Evolutionary conservation across 2,329 filamentous ascomycete genomes (phyloP).

Genomic region (Cordyceps tenuipes): DNA sequence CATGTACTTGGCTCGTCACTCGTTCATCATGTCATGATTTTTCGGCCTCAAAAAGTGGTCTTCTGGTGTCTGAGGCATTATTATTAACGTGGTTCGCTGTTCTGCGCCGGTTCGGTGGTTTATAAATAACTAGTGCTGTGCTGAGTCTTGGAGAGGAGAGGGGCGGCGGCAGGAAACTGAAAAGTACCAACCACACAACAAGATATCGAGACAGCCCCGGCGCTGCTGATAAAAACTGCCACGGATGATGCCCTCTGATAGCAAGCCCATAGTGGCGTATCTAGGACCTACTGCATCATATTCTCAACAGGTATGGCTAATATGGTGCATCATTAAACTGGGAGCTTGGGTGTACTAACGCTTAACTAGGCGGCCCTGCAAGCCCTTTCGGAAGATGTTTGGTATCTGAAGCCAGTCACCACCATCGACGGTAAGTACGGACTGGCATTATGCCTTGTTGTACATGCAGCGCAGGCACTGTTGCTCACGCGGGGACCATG

Average conservation of each 20-base stretch:
- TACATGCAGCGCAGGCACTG: background rate
- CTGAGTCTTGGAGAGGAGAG: background rate
- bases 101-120: background rate
- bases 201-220: background rate
- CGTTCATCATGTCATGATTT: no score
- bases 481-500: background rate
- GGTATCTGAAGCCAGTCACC: conserved; percentile 40
- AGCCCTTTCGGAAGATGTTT: conserved; percentile 39
- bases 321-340: no score
- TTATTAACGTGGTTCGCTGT: no score
- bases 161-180: background rate
- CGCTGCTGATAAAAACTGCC: background rate
- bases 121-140: background rate
- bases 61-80: background rate
- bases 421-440: conserved; percentile 40
- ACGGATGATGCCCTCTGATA: background rate
- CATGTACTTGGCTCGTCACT: no score
- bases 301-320: conserved; percentile 9
- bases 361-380: conserved; percentile 34
- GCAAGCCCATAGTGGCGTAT: conserved; percentile 10
- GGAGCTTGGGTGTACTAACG: background rate
- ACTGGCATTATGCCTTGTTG: conserved; percentile 11
- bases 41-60: no score
- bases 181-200: background rate
- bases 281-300: conserved; percentile 8